Conservation (phyloP, 164 flowering plant species). For the Umbellularia californica region DNA sequence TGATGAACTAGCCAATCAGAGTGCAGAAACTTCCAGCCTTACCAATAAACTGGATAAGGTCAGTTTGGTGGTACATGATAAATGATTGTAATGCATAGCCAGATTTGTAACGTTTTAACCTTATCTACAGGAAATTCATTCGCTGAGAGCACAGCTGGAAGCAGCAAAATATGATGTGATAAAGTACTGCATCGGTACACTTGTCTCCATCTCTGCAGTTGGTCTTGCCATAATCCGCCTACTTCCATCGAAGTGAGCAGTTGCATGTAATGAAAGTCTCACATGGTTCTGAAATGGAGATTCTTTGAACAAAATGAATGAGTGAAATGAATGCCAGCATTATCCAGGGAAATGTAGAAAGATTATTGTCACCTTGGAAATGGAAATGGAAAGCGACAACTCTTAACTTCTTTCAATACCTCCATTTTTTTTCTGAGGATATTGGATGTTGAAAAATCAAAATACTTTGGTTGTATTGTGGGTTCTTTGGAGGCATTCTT, state of each 20-base stretch:
- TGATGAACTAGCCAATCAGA: constrained; percentile 57
- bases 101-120: not conserved
- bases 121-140: constrained; percentile 55
- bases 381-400: no score
- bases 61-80: constrained; percentile 13
- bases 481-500: no score
- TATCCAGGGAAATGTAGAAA: not conserved
- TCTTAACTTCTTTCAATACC: no score
- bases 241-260: constrained; percentile 4
- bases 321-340: not conserved
- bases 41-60: constrained; percentile 62
- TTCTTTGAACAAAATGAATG: constrained; percentile 9
- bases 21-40: constrained; percentile 48
- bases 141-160: constrained; percentile 52
- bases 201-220: constrained; percentile 59
- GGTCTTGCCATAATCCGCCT: constrained; percentile 57
- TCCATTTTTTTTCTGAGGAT: no score
- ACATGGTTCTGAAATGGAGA: constrained; percentile 4
- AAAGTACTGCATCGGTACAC: constrained; percentile 67
- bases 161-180: constrained; percentile 67
- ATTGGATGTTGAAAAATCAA: no score
- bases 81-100: not conserved
- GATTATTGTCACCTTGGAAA: no score
- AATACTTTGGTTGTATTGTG: no score
- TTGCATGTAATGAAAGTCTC: constrained; percentile 5